phyloP scores from a whole-genome alignment of 345 rosid genomes.

The Isatis tinctoria region DNA sequence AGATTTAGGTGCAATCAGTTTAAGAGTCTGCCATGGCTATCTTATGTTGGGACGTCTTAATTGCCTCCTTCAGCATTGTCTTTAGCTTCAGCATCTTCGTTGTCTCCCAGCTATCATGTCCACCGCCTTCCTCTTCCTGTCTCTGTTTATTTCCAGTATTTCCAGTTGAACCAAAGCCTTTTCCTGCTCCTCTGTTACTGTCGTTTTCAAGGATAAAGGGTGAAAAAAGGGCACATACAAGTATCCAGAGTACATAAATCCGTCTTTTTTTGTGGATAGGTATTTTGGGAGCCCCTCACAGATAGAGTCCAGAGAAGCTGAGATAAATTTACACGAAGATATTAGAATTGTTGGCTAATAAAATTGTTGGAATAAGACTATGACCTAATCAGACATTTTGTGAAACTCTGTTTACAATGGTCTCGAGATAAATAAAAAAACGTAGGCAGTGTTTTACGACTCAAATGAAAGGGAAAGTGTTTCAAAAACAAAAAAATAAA shows the following conservation, averaged over 20 bases:
- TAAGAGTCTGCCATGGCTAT: background rate
- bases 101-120: background rate
- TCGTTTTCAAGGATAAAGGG: background rate
- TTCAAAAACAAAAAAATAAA: background rate
- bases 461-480: background rate
- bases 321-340: background rate
- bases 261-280: constrained; percentile 39
- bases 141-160: background rate
- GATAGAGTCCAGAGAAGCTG: constrained; percentile 40
- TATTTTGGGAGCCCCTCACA: constrained; percentile 14
- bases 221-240: background rate
- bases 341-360: background rate
- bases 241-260: constrained; percentile 41
- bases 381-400: background rate
- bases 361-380: background rate
- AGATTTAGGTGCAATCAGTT: too few relatives aligned
- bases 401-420: background rate
- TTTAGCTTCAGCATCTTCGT: background rate
- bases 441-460: background rate
- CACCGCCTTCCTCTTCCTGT: constrained; percentile 6
- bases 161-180: background rate
- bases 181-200: constrained; percentile 11
- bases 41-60: background rate
- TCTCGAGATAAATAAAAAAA: background rate
- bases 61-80: constrained; percentile 12